Evolutionary conservation across 805 yeast genomes (phyloP).

Genomic region (Metschnikowia peoriensis): DNA sequence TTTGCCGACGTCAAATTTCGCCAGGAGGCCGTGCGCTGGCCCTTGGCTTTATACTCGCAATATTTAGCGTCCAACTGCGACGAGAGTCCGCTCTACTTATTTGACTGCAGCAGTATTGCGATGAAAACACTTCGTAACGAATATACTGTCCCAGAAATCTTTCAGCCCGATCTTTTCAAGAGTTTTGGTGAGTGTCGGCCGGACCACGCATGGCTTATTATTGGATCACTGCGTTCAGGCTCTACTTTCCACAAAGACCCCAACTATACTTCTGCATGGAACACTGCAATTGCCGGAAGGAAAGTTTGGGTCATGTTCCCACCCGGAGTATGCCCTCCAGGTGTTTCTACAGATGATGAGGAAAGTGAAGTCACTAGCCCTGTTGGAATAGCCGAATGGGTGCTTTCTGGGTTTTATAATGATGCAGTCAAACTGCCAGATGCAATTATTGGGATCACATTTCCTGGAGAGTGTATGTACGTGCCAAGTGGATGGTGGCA

Average conservation of each 20-base stretch:
- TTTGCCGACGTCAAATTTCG: slow-evolving; percentile 67
- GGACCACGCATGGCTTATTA: slow-evolving; percentile 88
- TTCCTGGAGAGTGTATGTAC: slow-evolving; percentile 79
- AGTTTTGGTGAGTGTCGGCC: slow-evolving; percentile 68
- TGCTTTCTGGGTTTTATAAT: slow-evolving; percentile 73
- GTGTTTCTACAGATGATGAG: slow-evolving; percentile 70
- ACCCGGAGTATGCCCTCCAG: slow-evolving; percentile 75
- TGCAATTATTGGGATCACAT: slow-evolving; percentile 64
- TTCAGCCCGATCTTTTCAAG: slow-evolving; percentile 60
- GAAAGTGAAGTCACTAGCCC: slow-evolving; percentile 92
- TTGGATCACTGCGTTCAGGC: slow-evolving; percentile 81
- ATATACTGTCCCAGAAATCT: slow-evolving; percentile 52
- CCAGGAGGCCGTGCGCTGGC: slow-evolving; percentile 87
- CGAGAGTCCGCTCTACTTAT: slow-evolving; percentile 82
- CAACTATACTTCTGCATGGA: slow-evolving; percentile 89
- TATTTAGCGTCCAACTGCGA: slow-evolving; percentile 65
- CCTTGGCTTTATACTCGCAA: slow-evolving; percentile 54
- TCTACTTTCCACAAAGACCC: slow-evolving; percentile 95
- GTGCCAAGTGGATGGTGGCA: slow-evolving; percentile 99
- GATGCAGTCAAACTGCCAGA: slow-evolving; percentile 58
- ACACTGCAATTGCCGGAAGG: slow-evolving; percentile 67
- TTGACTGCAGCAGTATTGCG: slow-evolving; percentile 77
- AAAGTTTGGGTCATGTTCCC: slow-evolving; percentile 91
- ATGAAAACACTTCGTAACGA: slow-evolving; percentile 54
- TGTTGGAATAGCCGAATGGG: slow-evolving; percentile 92